Evolutionary conservation across 306 rosid genomes (phyloP).

Genomic region (Rubus idaeus): DNA sequence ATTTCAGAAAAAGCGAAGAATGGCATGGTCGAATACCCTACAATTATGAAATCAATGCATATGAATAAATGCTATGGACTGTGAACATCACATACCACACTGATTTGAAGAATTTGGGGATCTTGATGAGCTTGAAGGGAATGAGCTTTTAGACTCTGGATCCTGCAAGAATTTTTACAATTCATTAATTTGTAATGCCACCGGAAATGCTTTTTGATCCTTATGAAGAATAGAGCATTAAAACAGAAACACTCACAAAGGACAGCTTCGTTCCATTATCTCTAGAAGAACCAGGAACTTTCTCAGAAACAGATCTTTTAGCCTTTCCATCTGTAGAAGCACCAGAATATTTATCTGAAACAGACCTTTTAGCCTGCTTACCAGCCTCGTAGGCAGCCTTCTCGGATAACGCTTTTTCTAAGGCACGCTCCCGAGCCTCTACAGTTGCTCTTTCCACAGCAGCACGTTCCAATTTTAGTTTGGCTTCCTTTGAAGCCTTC

Average conservation of each 20-base stretch:
- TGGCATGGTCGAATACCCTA: not conserved
- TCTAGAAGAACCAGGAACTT: slow-evolving; percentile 36
- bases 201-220: slow-evolving; percentile 10
- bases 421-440: slow-evolving; percentile 86
- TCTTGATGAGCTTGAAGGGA: slow-evolving; percentile 36
- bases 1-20: not conserved
- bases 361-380: slow-evolving; percentile 55
- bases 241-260: slow-evolving; percentile 29
- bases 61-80: slow-evolving; percentile 8
- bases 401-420: slow-evolving; percentile 80
- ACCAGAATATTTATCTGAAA: slow-evolving; percentile 39
- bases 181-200: slow-evolving; percentile 3
- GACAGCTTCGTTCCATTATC: slow-evolving; percentile 44
- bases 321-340: slow-evolving; percentile 35
- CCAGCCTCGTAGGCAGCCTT: slow-evolving; percentile 66
- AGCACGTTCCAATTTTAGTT: slow-evolving; percentile 84
- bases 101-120: slow-evolving; percentile 59
- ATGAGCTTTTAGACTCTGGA: slow-evolving; percentile 35
- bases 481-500: slow-evolving; percentile 77
- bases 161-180: slow-evolving; percentile 33
- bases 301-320: slow-evolving; percentile 48
- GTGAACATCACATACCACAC: slow-evolving; percentile 52
- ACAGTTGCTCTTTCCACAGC: slow-evolving; percentile 89
- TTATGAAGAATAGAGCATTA: not conserved
- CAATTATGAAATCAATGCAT: not conserved